Conservation (phyloP, 176 grass and related monocot species). For the Avena insularis region DNA sequence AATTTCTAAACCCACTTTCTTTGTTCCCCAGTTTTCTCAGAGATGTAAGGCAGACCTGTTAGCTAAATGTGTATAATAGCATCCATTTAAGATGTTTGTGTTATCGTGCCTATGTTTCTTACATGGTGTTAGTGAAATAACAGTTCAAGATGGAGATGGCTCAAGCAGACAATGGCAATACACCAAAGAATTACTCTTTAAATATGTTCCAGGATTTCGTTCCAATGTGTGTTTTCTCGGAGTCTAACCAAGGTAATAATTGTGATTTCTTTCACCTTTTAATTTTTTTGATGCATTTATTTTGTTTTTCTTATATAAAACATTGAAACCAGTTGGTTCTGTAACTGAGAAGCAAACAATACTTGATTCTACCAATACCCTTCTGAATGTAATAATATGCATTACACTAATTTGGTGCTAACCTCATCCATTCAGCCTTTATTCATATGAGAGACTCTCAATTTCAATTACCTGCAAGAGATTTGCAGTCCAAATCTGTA, state of each 20-base stretch:
- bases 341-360: neutral
- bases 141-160: slow-evolving; percentile 97
- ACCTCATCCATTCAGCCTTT: neutral
- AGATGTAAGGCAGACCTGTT: neutral
- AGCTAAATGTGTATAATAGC: neutral
- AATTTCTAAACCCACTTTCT: neutral
- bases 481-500: neutral
- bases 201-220: slow-evolving; percentile 91
- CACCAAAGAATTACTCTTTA: slow-evolving; percentile 78
- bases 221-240: slow-evolving; percentile 80
- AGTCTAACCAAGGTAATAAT: slow-evolving; percentile 80
- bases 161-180: slow-evolving; percentile 59
- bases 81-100: neutral
- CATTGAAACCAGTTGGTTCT: neutral
- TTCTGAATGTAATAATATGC: slow-evolving; percentile 6
- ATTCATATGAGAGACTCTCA: neutral
- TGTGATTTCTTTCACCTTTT: neutral
- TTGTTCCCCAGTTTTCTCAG: neutral
- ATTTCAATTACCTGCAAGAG: neutral
- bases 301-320: neutral
- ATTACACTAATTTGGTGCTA: neutral
- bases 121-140: slow-evolving; percentile 33
- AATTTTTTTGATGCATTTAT: slow-evolving; percentile 5
- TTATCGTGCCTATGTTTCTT: slow-evolving; percentile 29
- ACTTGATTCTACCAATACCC: neutral